A percentile compares a stretch with the other conserved stretches of the same genome.
Conservation (phyloP, 805 yeast genomes). For the Wickerhamiella domercqiae region DNA sequence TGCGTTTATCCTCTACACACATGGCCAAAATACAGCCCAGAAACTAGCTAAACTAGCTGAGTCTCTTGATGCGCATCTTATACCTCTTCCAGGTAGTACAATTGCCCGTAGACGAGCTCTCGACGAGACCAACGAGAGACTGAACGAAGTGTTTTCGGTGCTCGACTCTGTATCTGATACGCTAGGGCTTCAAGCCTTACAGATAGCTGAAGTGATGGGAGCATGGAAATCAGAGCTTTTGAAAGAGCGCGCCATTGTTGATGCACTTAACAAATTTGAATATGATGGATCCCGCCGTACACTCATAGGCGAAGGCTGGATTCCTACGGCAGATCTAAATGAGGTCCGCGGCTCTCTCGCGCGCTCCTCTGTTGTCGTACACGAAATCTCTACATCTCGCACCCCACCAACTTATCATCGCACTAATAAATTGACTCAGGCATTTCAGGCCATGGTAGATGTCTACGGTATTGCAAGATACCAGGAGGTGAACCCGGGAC, state of each 20-base stretch:
- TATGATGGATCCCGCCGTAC: slow-evolving; percentile 70
- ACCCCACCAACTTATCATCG: slow-evolving; percentile 90
- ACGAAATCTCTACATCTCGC: slow-evolving; percentile 54
- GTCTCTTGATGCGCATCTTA: slow-evolving; percentile 69
- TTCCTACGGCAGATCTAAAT: slow-evolving; percentile 59
- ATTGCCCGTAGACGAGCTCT: slow-evolving; percentile 28
- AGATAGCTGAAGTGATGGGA: slow-evolving; percentile 16
- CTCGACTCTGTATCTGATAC: slow-evolving; percentile 48
- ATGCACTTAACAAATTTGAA: slow-evolving; percentile 62
- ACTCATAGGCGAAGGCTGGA: slow-evolving; percentile 94
- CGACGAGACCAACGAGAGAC: slow-evolving; percentile 29
- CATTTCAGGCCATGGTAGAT: slow-evolving; percentile 86
- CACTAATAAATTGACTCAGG: slow-evolving; percentile 80
- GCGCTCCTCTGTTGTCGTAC: slow-evolving; percentile 33
- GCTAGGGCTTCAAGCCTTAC: slow-evolving; percentile 58
- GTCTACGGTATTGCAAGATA: slow-evolving; percentile 90
- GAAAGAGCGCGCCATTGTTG: slow-evolving; percentile 71
- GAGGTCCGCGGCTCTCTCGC: slow-evolving; percentile 47
- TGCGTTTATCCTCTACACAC: slow-evolving; percentile 80
- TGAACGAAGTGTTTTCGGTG: slow-evolving; percentile 45
- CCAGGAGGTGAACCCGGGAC: slow-evolving; percentile 90
- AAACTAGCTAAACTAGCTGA: slow-evolving; percentile 73
- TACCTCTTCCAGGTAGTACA: slow-evolving; percentile 33
- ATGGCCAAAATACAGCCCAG: slow-evolving; percentile 58
- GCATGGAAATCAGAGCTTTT: slow-evolving; percentile 54